phyloP scores from a whole-genome alignment of 2,329 filamentous ascomycete genomes.

The Sclerotiophoma versabilis region DNA sequence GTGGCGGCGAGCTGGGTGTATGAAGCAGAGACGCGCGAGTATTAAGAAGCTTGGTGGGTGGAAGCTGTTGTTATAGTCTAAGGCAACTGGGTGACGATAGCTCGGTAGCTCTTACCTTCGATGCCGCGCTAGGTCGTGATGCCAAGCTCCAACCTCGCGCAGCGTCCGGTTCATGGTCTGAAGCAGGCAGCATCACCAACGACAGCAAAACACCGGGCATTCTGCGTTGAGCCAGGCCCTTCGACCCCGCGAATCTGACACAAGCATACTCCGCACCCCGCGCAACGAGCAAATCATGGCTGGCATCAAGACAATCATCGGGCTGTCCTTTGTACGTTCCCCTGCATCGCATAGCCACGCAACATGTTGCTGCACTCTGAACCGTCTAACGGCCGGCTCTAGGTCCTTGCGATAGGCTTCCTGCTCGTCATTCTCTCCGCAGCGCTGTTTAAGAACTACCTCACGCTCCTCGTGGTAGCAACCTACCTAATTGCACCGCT shows the following conservation, averaged over 20 bases:
- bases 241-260: not conserved
- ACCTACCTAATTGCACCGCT: conserved; percentile 94
- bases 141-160: conserved; percentile 18
- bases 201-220: not conserved
- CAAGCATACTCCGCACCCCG: not conserved
- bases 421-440: conserved; percentile 98
- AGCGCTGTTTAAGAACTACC: conserved; percentile 93
- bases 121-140: conserved; percentile 25
- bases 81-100: conserved; percentile 40
- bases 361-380: not conserved
- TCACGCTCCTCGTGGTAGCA: conserved; percentile 91
- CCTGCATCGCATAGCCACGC: conserved; percentile 24
- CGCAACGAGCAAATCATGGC: conserved; percentile 63
- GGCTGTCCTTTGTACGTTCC: conserved; percentile 84
- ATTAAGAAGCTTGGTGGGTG: conserved; percentile 9
- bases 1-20: not conserved
- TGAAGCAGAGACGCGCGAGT: not conserved
- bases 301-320: conserved; percentile 98
- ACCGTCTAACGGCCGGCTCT: conserved; percentile 9
- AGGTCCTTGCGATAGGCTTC: conserved; percentile 96
- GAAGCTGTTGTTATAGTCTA: conserved; percentile 29
- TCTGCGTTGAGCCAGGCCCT: not conserved
- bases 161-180: not conserved
- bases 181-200: conserved; percentile 3
- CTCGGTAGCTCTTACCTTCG: conserved; percentile 27